phyloP scores from a whole-genome alignment of 306 rosid genomes.

The Vigna angularis region DNA sequence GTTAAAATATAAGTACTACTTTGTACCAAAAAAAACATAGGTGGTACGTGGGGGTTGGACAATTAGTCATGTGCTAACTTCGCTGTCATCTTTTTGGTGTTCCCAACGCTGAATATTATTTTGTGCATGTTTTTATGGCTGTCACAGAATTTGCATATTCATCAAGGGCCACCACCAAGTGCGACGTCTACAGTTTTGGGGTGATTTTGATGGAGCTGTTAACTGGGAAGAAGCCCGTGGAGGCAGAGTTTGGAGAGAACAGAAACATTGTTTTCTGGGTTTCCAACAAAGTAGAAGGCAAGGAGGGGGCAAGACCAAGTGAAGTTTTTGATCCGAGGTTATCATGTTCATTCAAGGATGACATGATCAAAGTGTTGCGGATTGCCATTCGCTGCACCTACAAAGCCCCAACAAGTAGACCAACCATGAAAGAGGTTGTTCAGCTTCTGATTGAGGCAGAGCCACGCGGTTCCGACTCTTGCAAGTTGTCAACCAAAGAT shows the following conservation, averaged over 20 bases:
- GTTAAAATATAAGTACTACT: not conserved
- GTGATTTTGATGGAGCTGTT: constrained; percentile 90
- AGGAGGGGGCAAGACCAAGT: constrained; percentile 74
- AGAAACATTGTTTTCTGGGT: constrained; percentile 90
- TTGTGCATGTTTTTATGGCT: constrained; percentile 39
- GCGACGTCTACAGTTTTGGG: constrained; percentile 96
- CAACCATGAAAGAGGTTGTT: constrained; percentile 96
- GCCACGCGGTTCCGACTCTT: constrained; percentile 59
- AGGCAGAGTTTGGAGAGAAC: constrained; percentile 88
- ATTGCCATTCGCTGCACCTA: constrained; percentile 89
- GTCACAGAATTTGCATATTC: constrained; percentile 92
- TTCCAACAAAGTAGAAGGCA: constrained; percentile 83
- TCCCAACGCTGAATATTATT: constrained; percentile 18
- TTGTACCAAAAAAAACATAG: not conserved
- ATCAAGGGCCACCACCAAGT: constrained; percentile 88
- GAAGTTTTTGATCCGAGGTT: constrained; percentile 76
- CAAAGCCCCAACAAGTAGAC: constrained; percentile 81
- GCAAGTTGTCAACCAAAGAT: constrained; percentile 69
- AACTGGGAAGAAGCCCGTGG: constrained; percentile 92
- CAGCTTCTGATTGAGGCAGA: constrained; percentile 75
- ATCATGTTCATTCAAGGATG: constrained; percentile 62
- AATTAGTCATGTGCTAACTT: constrained; percentile 32
- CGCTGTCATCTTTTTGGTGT: constrained; percentile 7
- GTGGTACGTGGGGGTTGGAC: constrained; percentile 9
- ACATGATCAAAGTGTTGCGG: constrained; percentile 74